Evolutionary conservation across 2,329 filamentous ascomycete species (phyloP).

Genomic region (Aspergillus ochraceus): DNA sequence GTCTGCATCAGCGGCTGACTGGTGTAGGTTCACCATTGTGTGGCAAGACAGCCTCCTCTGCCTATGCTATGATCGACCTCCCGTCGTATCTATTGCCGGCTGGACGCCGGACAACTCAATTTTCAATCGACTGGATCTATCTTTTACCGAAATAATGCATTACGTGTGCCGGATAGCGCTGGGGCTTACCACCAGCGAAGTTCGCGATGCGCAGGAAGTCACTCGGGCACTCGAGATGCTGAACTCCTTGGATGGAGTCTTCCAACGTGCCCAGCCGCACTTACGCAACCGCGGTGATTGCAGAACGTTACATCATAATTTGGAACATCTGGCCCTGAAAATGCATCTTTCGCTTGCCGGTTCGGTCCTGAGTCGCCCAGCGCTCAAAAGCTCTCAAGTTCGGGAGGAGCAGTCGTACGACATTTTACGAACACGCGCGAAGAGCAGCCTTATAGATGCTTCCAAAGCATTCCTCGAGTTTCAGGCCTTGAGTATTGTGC

Average conservation of each 20-base stretch:
- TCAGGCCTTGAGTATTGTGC: slow-evolving; percentile 31
- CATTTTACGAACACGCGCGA: slow-evolving; percentile 24
- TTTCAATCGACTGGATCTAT: slow-evolving; percentile 17
- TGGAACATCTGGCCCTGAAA: slow-evolving; percentile 58
- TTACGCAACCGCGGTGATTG: slow-evolving; percentile 47
- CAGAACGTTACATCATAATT: slow-evolving; percentile 43
- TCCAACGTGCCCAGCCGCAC: slow-evolving; percentile 51
- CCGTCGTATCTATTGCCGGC: slow-evolving; percentile 27
- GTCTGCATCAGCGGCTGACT: background rate
- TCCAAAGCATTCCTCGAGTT: slow-evolving; percentile 34
- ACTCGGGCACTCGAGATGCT: slow-evolving; percentile 32
- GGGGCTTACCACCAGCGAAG: slow-evolving; percentile 47
- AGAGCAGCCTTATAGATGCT: slow-evolving; percentile 27
- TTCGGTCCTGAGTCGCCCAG: slow-evolving; percentile 58
- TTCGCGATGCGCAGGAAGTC: slow-evolving; percentile 16
- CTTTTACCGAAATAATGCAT: slow-evolving; percentile 31
- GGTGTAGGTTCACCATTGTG: slow-evolving; percentile 31
- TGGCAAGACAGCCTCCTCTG: slow-evolving; percentile 39
- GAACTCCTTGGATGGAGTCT: slow-evolving; percentile 45
- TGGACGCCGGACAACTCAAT: slow-evolving; percentile 22
- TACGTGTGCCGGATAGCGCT: slow-evolving; percentile 26
- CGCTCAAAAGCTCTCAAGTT: slow-evolving; percentile 42
- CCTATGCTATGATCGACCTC: slow-evolving; percentile 34
- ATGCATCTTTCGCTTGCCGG: slow-evolving; percentile 57
- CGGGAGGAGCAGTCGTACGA: slow-evolving; percentile 8